Base-by-base conservation (phyloP, 1,284 basidiomycete genomes). In the Taiwanofungus camphoratus region DNA sequence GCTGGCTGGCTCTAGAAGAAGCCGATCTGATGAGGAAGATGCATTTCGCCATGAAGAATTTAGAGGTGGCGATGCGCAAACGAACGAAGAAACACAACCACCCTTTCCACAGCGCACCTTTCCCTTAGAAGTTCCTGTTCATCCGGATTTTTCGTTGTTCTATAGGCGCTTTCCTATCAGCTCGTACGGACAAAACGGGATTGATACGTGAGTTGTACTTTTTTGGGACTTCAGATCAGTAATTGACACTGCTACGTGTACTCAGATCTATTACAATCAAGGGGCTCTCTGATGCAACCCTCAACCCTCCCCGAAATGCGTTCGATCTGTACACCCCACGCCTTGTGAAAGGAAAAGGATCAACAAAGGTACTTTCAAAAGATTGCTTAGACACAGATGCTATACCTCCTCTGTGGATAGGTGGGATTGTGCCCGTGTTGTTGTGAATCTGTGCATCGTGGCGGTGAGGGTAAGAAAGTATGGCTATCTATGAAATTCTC, bases 401-500 rank as follows among this genome's bases (percentile, higher is more conserved):
- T 32, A 2, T 11, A 20, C 9, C 31, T 27, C 6, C 21, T 23
- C n/a, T 27, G 26, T 8, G 26, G 13, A 27, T 39, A 63, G 58
- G 73, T 81, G 0, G 88, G 87, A 1, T 54, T 89, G 22, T 91
- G 88, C 55, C 86, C 87, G 0, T 75, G 90, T 33, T 91, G 88
- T 56, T 62, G 77, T 33, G 87, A 90, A 61, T 57, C 66, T 23
- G 59, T 57, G 5, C 65, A 64, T 31, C 71, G 85, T 9, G 85
- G 86, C 1, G 86, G 87, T 0, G 74, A 75, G 46, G 76, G 76
- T 5, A 75, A 73, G 53, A 68, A 70, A 27, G 52, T 82, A 23
- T 88, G 87, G 84, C 62, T 88, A 18, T 75, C 77, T 1, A 88
- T 80, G 76, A 88, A 89, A 56, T 81, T 84, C 54, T 85, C 81